A percentile compares a stretch with the other conserved stretches of the same genome.
Evolutionary conservation across 1,284 basidiomycete genomes (phyloP).

Genomic region (Rhodotorula sp.): DNA sequence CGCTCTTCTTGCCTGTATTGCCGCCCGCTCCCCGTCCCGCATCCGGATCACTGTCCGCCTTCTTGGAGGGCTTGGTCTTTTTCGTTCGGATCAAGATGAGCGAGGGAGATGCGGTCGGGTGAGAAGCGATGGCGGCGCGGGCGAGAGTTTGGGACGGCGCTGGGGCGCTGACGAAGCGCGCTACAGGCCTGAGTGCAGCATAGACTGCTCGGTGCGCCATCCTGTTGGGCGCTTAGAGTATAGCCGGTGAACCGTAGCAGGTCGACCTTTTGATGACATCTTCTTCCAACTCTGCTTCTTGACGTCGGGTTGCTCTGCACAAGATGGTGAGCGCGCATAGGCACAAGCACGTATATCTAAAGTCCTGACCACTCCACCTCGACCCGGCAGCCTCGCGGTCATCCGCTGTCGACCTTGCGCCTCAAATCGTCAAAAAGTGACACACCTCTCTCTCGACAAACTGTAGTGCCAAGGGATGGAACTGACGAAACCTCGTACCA

Average conservation of each 20-base stretch:
- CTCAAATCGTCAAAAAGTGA: conserved; percentile 28
- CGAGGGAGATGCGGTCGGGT: neutral
- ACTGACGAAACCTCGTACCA: neutral
- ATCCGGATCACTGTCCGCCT: neutral
- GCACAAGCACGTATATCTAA: too few relatives aligned
- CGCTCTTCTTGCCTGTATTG: conserved; percentile 11
- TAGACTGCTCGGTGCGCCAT: conserved; percentile 11
- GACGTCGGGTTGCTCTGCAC: neutral
- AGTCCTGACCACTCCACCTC: neutral
- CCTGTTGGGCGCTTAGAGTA: neutral
- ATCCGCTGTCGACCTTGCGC: conserved; percentile 26
- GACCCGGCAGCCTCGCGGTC: conserved; percentile 7
- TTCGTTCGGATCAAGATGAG: conserved; percentile 18
- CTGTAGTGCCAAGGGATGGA: neutral
- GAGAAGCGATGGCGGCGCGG: neutral
- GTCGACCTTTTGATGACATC: neutral
- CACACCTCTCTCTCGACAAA: neutral
- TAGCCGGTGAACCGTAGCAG: too few relatives aligned
- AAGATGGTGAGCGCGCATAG: conserved; percentile 5
- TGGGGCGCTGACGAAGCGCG: neutral
- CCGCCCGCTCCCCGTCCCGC: conserved; percentile 7
- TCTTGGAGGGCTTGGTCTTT: conserved; percentile 28
- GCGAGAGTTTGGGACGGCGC: neutral
- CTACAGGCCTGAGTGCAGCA: neutral
- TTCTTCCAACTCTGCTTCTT: neutral